Evolutionary conservation across 371 early-diverging fungal genomes (phyloP).

Genomic region (Homolaphlyctis polyrhiza): DNA sequence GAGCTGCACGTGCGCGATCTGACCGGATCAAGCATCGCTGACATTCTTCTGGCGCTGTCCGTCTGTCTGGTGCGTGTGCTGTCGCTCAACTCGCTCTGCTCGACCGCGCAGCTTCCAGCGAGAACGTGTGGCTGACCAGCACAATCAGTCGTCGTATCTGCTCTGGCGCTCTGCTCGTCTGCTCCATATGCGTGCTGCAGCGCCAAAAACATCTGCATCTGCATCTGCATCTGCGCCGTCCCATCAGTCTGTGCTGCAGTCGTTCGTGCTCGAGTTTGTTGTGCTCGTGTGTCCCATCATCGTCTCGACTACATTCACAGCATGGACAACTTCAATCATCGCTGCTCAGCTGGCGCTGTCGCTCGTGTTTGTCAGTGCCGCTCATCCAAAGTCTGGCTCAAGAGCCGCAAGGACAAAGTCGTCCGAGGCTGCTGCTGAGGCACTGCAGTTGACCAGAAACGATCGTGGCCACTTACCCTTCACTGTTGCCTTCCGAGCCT

Average conservation of each 20-base stretch:
- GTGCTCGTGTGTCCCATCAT: slow-evolving; percentile 19
- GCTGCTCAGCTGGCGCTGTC: neutral
- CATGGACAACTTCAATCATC: neutral
- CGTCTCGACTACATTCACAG: slow-evolving; percentile 14
- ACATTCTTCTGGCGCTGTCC: slow-evolving; percentile 51
- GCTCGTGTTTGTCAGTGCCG: neutral
- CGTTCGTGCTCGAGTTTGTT: slow-evolving; percentile 9
- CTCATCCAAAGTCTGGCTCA: neutral
- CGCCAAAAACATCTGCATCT: too few relatives aligned
- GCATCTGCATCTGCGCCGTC: too few relatives aligned
- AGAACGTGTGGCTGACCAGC: slow-evolving; percentile 12
- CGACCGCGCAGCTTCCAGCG: neutral
- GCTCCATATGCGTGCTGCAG: too few relatives aligned
- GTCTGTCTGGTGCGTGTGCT: slow-evolving; percentile 43
- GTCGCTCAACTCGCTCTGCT: slow-evolving; percentile 22
- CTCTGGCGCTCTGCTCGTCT: slow-evolving; percentile 4
- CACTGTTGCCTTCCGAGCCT: slow-evolving; percentile 64
- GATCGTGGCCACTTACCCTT: slow-evolving; percentile 19
- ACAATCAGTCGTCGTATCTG: slow-evolving; percentile 17
- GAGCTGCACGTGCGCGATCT: slow-evolving; percentile 66
- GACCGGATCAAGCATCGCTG: slow-evolving; percentile 61
- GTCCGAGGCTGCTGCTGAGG: neutral
- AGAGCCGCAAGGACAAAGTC: neutral
- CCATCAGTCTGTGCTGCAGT: neutral
- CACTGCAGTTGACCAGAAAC: too few relatives aligned